These are phyloP conservation scores for Solanum hybrid DNA, from an alignment of 305 asterid species.

Conservation along the genomic window DNA sequence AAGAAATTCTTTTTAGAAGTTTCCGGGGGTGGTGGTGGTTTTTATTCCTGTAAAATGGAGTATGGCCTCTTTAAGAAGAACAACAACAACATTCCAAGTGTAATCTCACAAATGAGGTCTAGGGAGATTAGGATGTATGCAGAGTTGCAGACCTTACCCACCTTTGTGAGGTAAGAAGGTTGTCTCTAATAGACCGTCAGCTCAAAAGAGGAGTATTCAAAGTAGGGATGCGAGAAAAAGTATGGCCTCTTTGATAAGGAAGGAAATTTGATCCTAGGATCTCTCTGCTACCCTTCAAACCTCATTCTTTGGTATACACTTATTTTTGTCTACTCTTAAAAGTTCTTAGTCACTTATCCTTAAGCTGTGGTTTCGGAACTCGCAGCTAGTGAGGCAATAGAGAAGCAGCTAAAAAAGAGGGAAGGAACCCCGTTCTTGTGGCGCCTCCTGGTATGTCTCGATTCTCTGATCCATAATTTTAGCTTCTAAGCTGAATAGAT, in stretches of 20 bases:
- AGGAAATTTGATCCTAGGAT: not conserved
- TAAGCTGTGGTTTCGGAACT: slow-evolving; percentile 6
- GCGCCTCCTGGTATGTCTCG: slow-evolving; percentile 59
- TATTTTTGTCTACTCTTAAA: not conserved
- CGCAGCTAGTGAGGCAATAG: slow-evolving; percentile 60
- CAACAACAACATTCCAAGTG: not conserved
- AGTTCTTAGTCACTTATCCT: not conserved
- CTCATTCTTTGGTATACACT: not conserved
- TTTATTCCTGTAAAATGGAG: not conserved
- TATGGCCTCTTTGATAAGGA: not conserved
- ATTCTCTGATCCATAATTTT: not conserved
- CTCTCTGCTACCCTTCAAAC: not conserved
- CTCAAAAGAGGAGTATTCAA: not conserved
- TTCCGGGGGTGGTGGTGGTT: not conserved
- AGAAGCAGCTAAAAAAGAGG: slow-evolving; percentile 67
- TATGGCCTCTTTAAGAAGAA: not conserved
- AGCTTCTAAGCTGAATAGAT: not conserved
- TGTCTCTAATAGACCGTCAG: not conserved
- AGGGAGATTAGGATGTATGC: not conserved
- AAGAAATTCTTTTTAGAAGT: not conserved
- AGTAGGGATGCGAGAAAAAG: not conserved
- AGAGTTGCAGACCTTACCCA: not conserved
- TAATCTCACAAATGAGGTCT: not conserved
- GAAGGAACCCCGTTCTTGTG: slow-evolving; percentile 71
- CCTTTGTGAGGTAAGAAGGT: not conserved